Evolutionary conservation across 2,329 filamentous ascomycete genomes (phyloP), one percentile per base, ranked within the genome.

Genomic region (Trichoderma brevicompactum): DNA sequence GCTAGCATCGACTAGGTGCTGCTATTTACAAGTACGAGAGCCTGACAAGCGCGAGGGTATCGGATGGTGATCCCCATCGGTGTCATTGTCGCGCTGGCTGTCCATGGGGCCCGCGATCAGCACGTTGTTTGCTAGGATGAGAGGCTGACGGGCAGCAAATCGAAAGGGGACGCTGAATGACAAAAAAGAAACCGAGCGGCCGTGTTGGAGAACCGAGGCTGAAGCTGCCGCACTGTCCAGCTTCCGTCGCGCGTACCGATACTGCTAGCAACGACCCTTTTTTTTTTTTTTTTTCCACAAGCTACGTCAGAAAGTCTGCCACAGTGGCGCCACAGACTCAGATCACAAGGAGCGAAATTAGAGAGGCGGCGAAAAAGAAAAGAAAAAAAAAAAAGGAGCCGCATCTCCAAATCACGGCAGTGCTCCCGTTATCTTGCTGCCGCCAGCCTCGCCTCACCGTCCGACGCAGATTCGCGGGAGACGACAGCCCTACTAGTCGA

Each of bases 91-190:
- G n/a, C 17, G 12, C 36, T 60, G 56, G 36, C 28, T 60, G 56
- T 50, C 56, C 56, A 15, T 17, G 28, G 28, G 23, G 13, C 9
- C 40, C 41, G 12, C 41, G 54, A 55, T 43, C 54, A 44, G 54
- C 54, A 61, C 58, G 58, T 61, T 61, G 46, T 19, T 34, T 52
- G 48, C 58, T 36, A n/a, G 58, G 58, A 52, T 61, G 46, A 40
- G 32, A 46, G 49, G 12, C 36, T 43, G 48, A n/a, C 46, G 36
- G n/a, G 13, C 23, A 43, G 49, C 9, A 52, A 41, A 17, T 36
- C 23, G 34, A 53, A 53, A 53, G 50, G 50, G 50, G 34, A 49
- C 10, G 17, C 7, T 19, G 17, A 17, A 7, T 17, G 19, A 17
- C 6, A 2, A 5, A 19, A 19, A 10, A 44, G 41, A 44, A 19